Percentiles rank a stretch among this genome's conserved stretches.
phyloP scores from a whole-genome alignment of 2,329 filamentous ascomycete genomes.

The Fusarium vanettenii region DNA sequence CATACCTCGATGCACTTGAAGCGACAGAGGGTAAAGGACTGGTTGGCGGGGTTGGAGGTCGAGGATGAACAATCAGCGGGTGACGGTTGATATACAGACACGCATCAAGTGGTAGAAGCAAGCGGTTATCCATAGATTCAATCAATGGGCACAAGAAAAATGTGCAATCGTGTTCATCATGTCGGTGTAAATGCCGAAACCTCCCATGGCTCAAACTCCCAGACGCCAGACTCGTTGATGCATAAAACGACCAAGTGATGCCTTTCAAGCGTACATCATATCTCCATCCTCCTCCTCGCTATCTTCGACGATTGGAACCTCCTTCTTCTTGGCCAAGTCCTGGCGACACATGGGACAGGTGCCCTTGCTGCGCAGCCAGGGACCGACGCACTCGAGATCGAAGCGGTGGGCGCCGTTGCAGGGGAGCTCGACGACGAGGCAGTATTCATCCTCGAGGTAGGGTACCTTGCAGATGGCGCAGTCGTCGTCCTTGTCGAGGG shows the following conservation, averaged over 20 bases:
- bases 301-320: slow-evolving; percentile 57
- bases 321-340: slow-evolving; percentile 68
- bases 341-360: slow-evolving; percentile 73
- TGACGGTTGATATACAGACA: not conserved
- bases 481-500: slow-evolving; percentile 61
- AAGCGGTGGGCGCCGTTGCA: slow-evolving; percentile 69
- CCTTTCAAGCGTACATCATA: slow-evolving; percentile 53
- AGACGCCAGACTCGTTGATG: slow-evolving; percentile 41
- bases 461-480: slow-evolving; percentile 73
- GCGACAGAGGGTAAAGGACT: not conserved
- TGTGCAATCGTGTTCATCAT: slow-evolving; percentile 7
- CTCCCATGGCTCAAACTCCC: slow-evolving; percentile 40
- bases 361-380: slow-evolving; percentile 73
- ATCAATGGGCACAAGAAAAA: not conserved
- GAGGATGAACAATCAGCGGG: not conserved
- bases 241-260: slow-evolving; percentile 9
- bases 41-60: not conserved
- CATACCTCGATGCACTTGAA: not conserved
- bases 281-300: slow-evolving; percentile 66
- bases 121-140: not conserved
- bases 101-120: not conserved
- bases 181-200: slow-evolving; percentile 18
- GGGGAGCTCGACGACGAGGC: slow-evolving; percentile 72
- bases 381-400: slow-evolving; percentile 75
- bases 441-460: slow-evolving; percentile 71